Percentiles rank a stretch among this genome's conserved stretches.
Evolutionary conservation across 345 rosid species (phyloP).

Genomic region (Combretum micranthum): DNA sequence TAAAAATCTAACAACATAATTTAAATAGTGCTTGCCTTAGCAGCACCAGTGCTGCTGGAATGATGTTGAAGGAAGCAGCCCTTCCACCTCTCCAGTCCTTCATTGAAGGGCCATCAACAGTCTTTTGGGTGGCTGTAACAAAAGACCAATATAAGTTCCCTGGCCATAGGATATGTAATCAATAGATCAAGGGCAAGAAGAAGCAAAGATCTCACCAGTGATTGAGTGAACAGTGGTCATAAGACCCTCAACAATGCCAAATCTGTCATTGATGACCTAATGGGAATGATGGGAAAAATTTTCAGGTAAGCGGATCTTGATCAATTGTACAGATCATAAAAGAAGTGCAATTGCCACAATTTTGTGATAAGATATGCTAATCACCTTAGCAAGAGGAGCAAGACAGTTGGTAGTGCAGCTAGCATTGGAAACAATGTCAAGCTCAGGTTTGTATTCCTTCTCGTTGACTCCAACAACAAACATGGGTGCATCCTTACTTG

Average conservation of each 20-base stretch:
- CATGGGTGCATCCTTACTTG: slow-evolving; percentile 97
- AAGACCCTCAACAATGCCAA: slow-evolving; percentile 95
- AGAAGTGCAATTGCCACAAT: not conserved
- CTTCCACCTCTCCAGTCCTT: slow-evolving; percentile 99
- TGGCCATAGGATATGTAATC: not conserved
- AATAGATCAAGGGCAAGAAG: not conserved
- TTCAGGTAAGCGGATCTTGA: no score
- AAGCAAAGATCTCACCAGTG: slow-evolving; percentile 35
- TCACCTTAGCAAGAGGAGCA: slow-evolving; percentile 90
- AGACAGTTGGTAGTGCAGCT: slow-evolving; percentile 98
- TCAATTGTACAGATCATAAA: not conserved
- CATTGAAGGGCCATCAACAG: slow-evolving; percentile 92
- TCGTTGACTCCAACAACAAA: slow-evolving; percentile 91
- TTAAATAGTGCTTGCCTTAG: slow-evolving; percentile 39
- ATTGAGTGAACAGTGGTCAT: slow-evolving; percentile 90
- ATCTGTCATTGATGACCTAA: slow-evolving; percentile 75
- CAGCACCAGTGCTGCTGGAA: slow-evolving; percentile 92
- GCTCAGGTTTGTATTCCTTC: slow-evolving; percentile 76
- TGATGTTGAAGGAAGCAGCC: slow-evolving; percentile 93
- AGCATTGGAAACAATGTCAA: slow-evolving; percentile 78
- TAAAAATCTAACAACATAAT: no score
- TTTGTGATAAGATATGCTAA: accelerated
- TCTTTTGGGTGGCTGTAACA: slow-evolving; percentile 70
- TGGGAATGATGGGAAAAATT: not conserved
- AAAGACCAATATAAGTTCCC: not conserved